Percentiles rank a stretch among this genome's conserved stretches.
Conservation (phyloP, 805 yeast genomes). For the Candida corydali region DNA sequence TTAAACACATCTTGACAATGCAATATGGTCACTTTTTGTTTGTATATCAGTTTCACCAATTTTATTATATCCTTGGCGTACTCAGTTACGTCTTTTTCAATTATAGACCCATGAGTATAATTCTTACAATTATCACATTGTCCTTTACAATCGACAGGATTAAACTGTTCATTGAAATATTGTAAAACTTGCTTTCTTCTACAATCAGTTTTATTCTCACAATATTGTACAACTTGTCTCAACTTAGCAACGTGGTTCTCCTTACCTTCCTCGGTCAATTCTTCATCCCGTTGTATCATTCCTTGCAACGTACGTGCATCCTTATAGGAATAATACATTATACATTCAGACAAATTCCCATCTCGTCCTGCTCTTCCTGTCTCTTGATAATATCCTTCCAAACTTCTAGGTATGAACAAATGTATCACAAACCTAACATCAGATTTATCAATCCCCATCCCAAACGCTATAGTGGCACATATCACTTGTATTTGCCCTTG, state of each 20-base stretch:
- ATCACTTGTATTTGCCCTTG: constrained; percentile 64
- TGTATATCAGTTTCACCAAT: constrained; percentile 54
- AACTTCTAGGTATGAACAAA: constrained; percentile 78
- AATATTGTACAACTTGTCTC: constrained; percentile 81
- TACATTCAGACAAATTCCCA: constrained; percentile 77
- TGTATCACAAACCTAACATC: constrained; percentile 93
- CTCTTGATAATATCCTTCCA: constrained; percentile 97
- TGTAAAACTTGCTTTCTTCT: constrained; percentile 84
- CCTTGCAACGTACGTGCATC: constrained; percentile 77
- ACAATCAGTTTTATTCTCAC: constrained; percentile 89
- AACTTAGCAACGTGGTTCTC: constrained; percentile 76
- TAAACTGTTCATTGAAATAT: constrained; percentile 83
- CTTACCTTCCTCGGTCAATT: constrained; percentile 56
- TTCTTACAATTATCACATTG: constrained; percentile 83
- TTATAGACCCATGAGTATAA: constrained; percentile 30
- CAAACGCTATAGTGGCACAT: constrained; percentile 97
- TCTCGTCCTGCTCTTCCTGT: constrained; percentile 99
- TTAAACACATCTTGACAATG: constrained; percentile 80
- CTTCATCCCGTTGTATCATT: constrained; percentile 73
- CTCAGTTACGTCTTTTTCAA: constrained; percentile 64
- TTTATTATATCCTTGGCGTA: constrained; percentile 56
- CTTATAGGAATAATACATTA: constrained; percentile 72
- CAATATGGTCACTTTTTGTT: constrained; percentile 64
- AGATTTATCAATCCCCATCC: constrained; percentile 98
- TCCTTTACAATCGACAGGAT: constrained; percentile 57